phyloP scores from a whole-genome alignment of 768 basidiomycete genomes.

The Lactarius evosmus region DNA sequence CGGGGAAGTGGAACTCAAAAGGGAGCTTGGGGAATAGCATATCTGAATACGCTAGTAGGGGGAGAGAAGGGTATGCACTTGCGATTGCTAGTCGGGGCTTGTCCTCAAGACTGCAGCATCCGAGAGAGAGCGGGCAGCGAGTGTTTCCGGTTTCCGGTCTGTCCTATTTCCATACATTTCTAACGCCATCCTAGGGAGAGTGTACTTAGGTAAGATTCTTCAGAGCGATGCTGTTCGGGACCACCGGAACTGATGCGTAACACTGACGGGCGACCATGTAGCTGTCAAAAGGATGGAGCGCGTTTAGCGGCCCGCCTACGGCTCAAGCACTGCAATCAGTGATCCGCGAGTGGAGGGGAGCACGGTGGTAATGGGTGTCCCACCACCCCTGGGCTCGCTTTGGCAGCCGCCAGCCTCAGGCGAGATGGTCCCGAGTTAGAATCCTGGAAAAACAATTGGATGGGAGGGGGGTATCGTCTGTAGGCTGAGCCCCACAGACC shows the following conservation, averaged over 20 bases:
- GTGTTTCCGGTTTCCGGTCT: neutral
- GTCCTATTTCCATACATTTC: neutral
- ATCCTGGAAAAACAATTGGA: no score
- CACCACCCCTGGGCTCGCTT: no score
- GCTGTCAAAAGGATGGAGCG: neutral
- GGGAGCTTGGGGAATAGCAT: conserved; percentile 15
- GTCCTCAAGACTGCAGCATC: neutral
- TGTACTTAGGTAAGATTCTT: neutral
- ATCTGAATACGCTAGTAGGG: neutral
- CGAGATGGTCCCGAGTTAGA: no score
- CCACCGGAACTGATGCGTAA: neutral
- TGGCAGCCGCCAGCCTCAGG: no score
- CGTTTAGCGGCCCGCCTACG: neutral
- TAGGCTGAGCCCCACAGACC: no score
- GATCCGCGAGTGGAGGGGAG: no score
- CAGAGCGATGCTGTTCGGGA: conserved; percentile 1
- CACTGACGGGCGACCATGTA: no score
- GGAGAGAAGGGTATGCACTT: neutral
- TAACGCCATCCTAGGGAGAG: neutral
- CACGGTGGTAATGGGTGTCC: no score
- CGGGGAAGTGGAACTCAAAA: neutral
- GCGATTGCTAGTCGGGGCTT: neutral
- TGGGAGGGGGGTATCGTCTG: no score
- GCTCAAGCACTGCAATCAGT: neutral
- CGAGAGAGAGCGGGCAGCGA: neutral